These are phyloP conservation scores for Monascus ruber DNA, from an alignment of 2,329 filamentous ascomycete species.

Conservation along the genomic window DNA sequence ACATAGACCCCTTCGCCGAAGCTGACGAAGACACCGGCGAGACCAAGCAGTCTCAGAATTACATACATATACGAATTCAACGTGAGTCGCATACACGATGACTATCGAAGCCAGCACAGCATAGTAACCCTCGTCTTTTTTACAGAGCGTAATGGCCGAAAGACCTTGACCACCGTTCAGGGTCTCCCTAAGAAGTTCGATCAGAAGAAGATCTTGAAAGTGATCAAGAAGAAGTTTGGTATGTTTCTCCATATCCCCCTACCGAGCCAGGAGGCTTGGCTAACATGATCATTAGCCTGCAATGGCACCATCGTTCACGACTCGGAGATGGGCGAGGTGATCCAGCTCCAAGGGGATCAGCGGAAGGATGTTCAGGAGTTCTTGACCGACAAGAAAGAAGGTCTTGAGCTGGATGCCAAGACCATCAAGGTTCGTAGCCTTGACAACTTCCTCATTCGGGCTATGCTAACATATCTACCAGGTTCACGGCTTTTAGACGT, in stretches of 20 bases:
- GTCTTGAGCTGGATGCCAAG: slow-evolving; percentile 86
- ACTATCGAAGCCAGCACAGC: too few species aligned
- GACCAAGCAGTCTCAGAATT: slow-evolving; percentile 89
- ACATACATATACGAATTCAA: slow-evolving; percentile 99
- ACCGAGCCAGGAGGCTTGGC: neutral
- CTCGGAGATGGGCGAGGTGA: slow-evolving; percentile 96
- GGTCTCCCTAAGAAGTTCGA: slow-evolving; percentile 98
- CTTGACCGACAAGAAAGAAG: slow-evolving; percentile 89
- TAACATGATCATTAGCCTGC: slow-evolving; percentile 56
- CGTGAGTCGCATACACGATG: slow-evolving; percentile 50
- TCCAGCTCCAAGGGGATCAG: slow-evolving; percentile 98
- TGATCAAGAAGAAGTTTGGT: slow-evolving; percentile 99
- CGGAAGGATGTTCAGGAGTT: slow-evolving; percentile 98
- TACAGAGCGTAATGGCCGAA: slow-evolving; percentile 98
- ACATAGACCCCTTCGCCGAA: slow-evolving; percentile 98
- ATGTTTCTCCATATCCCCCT: slow-evolving; percentile 23
- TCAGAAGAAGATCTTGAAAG: slow-evolving; percentile 99
- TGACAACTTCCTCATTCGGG: neutral
- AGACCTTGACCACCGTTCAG: slow-evolving; percentile 99
- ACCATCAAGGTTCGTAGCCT: slow-evolving; percentile 68
- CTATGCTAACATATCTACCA: slow-evolving; percentile 5
- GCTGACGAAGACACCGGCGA: slow-evolving; percentile 98
- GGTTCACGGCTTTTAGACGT: slow-evolving; percentile 43
- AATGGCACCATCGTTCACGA: slow-evolving; percentile 99
- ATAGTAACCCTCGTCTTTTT: slow-evolving; percentile 2